Percentiles rank a stretch among this genome's conserved stretches.
Evolutionary conservation across 768 basidiomycete genomes (phyloP).

Genomic region (Termitomyces sp.): DNA sequence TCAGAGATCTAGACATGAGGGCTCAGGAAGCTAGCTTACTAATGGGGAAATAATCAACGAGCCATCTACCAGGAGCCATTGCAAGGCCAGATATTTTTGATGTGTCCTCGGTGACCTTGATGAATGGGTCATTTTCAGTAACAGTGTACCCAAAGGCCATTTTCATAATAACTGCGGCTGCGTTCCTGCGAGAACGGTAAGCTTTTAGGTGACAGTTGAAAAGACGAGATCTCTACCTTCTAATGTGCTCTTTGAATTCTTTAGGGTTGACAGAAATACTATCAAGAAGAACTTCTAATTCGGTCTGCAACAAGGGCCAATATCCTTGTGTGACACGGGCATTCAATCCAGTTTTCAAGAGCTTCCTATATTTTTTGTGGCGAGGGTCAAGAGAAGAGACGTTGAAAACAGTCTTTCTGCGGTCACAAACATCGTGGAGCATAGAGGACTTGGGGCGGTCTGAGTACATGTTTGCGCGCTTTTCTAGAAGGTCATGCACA

Average conservation of each 20-base stretch:
- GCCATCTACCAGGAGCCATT: constrained; percentile 34
- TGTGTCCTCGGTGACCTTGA: constrained; percentile 31
- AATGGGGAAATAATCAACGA: constrained; percentile 37
- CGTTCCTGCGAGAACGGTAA: constrained; percentile 20
- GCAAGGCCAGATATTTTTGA: constrained; percentile 36
- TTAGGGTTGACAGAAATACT: constrained; percentile 25
- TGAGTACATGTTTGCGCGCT: constrained; percentile 47
- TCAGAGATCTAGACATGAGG: not conserved
- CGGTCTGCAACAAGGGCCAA: constrained; percentile 29
- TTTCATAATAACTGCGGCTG: constrained; percentile 35
- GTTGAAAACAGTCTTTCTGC: constrained; percentile 36
- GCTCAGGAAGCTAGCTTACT: constrained; percentile 17
- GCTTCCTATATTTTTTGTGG: constrained; percentile 34
- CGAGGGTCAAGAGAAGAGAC: constrained; percentile 32
- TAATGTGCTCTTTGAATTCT: constrained; percentile 28
- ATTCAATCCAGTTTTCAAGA: constrained; percentile 32
- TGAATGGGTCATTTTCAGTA: constrained; percentile 30
- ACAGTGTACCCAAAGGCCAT: constrained; percentile 37
- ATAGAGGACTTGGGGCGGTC: constrained; percentile 45
- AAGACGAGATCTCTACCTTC: constrained; percentile 23
- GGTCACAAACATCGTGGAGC: constrained; percentile 36
- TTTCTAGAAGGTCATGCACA: constrained; percentile 43
- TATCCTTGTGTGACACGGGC: constrained; percentile 28
- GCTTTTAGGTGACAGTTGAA: not conserved
- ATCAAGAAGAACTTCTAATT: constrained; percentile 26